phyloP scores from a whole-genome alignment of 192 early-diverging fungal species.

The Backusella morwellensis region DNA sequence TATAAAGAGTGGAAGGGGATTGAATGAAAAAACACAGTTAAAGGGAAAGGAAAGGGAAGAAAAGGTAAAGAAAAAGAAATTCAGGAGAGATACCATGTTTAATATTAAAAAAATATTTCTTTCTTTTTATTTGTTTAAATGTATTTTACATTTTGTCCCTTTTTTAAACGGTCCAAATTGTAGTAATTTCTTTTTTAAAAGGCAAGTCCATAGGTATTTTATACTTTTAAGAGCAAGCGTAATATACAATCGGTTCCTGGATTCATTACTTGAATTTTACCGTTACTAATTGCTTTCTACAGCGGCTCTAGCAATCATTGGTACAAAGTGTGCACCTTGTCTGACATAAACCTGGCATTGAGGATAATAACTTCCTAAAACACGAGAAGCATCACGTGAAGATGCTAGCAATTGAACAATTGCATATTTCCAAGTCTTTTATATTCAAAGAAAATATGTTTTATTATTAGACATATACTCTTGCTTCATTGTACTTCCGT shows the following conservation, averaged over 20 bases:
- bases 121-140: not conserved
- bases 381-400: constrained; percentile 1
- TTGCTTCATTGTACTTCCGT: not conserved
- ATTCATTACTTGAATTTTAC: not conserved
- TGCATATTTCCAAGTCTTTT: constrained; percentile 39
- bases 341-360: constrained; percentile 29
- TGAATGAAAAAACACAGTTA: not conserved
- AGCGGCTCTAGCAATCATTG: constrained; percentile 24
- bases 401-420: constrained; percentile 29
- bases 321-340: constrained; percentile 36
- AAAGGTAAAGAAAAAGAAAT: not conserved
- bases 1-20: not conserved
- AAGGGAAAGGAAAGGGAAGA: not conserved
- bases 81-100: not conserved
- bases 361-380: constrained; percentile 21
- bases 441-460: not conserved
- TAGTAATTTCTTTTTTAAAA: not conserved
- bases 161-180: constrained; percentile 3
- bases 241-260: not conserved
- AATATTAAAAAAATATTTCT: not conserved
- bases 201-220: not conserved
- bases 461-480: not conserved
- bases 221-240: not conserved
- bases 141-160: constrained; percentile 6
- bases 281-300: constrained; percentile 31